These are phyloP conservation scores for Entophlyctis luteolus DNA, from an alignment of 192 early-diverging fungal species.

Conservation along the genomic window DNA sequence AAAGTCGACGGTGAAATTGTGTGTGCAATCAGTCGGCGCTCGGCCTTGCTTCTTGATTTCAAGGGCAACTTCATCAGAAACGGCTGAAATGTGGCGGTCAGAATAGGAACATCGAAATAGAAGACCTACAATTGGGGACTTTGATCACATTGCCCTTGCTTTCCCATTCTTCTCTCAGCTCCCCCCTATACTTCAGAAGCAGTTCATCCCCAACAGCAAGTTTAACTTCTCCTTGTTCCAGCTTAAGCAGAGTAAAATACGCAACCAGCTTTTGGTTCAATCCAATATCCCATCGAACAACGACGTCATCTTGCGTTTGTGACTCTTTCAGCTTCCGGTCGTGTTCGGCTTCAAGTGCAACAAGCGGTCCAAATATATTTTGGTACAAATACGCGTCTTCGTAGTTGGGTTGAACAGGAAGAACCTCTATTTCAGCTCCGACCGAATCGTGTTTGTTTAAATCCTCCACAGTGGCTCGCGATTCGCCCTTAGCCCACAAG, in stretches of 20 bases:
- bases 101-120: background rate
- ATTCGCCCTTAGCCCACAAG: constrained; percentile 72
- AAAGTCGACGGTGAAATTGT: constrained; percentile 94
- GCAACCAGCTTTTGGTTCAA: constrained; percentile 88
- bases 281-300: constrained; percentile 96
- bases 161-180: constrained; percentile 80
- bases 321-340: constrained; percentile 82
- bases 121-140: constrained; percentile 80
- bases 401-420: constrained; percentile 74
- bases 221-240: constrained; percentile 85
- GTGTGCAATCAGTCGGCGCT: constrained; percentile 73
- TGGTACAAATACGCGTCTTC: constrained; percentile 98
- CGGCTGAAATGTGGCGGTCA: constrained; percentile 39
- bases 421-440: constrained; percentile 75
- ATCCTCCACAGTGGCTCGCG: constrained; percentile 72
- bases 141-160: constrained; percentile 89
- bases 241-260: constrained; percentile 88
- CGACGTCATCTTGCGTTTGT: constrained; percentile 93
- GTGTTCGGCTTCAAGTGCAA: constrained; percentile 93
- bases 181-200: constrained; percentile 79
- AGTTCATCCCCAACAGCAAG: constrained; percentile 95
- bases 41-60: constrained; percentile 71
- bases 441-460: constrained; percentile 60
- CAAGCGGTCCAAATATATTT: constrained; percentile 89
- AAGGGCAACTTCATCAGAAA: constrained; percentile 92